Evolutionary conservation across 73 alveolate genomes (phyloP).

Genomic region (Symbiodinium natans): DNA sequence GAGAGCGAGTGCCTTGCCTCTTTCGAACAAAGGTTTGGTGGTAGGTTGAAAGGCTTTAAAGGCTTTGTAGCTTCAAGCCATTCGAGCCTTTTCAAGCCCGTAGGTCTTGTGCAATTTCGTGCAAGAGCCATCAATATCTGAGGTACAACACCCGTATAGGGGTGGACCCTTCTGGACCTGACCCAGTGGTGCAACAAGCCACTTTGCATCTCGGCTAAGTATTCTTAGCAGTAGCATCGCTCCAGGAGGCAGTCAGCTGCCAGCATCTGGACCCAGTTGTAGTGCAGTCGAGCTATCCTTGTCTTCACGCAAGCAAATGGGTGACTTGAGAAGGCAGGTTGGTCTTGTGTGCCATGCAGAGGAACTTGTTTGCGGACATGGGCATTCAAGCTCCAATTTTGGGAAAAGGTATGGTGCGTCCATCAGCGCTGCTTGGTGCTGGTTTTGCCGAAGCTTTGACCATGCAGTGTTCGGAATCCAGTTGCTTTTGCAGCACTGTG

Average conservation of each 20-base stretch:
- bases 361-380: constrained; percentile 81
- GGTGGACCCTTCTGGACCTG: constrained; percentile 79
- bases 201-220: constrained; percentile 3
- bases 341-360: background rate
- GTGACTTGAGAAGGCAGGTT: background rate
- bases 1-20: constrained; percentile 62
- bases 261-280: background rate
- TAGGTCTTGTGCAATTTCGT: background rate
- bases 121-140: too few species aligned
- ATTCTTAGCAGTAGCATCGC: background rate
- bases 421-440: constrained; percentile 20
- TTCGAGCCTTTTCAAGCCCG: too few species aligned
- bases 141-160: constrained; percentile 92
- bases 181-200: constrained; percentile 83
- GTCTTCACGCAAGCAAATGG: too few species aligned
- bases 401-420: constrained; percentile 79
- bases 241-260: background rate
- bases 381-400: constrained; percentile 70
- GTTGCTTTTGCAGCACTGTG: too few species aligned
- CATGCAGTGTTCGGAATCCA: too few species aligned
- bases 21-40: background rate
- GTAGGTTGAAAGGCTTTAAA: background rate
- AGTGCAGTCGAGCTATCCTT: background rate
- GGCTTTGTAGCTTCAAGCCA: too few species aligned
- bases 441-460: background rate